Conservation (phyloP, 495 filamentous ascomycete species). For the Amniculicola lignicola region DNA sequence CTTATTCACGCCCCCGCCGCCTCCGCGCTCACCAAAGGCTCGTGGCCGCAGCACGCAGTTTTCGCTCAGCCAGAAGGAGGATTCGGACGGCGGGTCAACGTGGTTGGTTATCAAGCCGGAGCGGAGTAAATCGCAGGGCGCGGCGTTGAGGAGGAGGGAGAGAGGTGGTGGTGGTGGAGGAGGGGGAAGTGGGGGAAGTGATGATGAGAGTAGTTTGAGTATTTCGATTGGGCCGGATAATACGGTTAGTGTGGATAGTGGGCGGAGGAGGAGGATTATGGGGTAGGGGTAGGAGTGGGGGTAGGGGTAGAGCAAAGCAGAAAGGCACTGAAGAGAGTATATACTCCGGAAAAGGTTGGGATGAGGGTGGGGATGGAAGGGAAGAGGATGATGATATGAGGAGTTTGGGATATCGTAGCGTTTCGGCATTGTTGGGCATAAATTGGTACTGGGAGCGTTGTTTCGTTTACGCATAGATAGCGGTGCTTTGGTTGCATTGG, state of each 20-base stretch:
- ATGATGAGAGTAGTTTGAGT: conserved; percentile 19
- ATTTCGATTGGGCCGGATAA: conserved; percentile 34
- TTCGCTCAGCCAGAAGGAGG: conserved; percentile 26
- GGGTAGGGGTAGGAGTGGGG: background rate
- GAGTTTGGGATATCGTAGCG: too few species aligned
- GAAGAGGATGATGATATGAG: too few species aligned
- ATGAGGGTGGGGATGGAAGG: too few species aligned
- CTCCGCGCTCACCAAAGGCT: conserved; percentile 10
- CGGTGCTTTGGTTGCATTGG: too few species aligned
- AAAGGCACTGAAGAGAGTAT: too few species aligned
- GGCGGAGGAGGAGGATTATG: conserved; percentile 24
- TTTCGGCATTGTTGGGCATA: too few species aligned
- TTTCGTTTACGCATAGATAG: too few species aligned
- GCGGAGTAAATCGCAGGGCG: conserved; percentile 28
- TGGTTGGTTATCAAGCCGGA: conserved; percentile 34
- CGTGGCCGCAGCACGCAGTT: conserved; percentile 20
- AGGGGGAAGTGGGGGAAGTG: conserved; percentile 6
- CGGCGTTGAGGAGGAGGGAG: conserved; percentile 6
- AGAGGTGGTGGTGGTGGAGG: conserved; percentile 2
- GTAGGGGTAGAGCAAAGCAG: background rate
- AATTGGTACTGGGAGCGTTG: too few species aligned
- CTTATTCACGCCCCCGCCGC: conserved; percentile 27
- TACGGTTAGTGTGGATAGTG: conserved; percentile 32
- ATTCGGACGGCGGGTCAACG: conserved; percentile 20
- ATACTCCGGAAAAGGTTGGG: too few species aligned